These are phyloP conservation scores for Sporormia fimetaria DNA, from an alignment of 495 filamentous ascomycete species.

Conservation along the genomic window DNA sequence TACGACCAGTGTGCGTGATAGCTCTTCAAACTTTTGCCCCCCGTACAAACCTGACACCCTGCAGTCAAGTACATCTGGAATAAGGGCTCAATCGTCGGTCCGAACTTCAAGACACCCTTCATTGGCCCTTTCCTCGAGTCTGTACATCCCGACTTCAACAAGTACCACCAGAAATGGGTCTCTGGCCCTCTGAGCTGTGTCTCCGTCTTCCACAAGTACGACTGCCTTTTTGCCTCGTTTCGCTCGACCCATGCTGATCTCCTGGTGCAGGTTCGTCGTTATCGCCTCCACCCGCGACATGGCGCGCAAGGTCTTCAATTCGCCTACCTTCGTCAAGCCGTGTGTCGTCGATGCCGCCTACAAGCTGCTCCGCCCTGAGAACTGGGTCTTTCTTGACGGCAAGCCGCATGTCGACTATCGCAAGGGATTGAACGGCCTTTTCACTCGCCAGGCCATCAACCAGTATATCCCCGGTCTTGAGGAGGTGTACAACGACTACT, in stretches of 20 bases:
- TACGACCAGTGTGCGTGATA: conserved; percentile 73
- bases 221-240: conserved; percentile 2
- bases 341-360: conserved; percentile 93
- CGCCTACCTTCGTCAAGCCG: conserved; percentile 82
- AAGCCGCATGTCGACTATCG: conserved; percentile 93
- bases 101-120: conserved; percentile 77
- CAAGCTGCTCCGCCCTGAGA: conserved; percentile 82
- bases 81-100: conserved; percentile 79
- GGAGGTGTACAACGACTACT: conserved; percentile 81
- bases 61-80: conserved; percentile 73
- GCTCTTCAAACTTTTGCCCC: conserved; percentile 1
- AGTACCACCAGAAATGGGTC: conserved; percentile 85
- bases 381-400: conserved; percentile 98
- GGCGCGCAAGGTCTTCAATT: conserved; percentile 95
- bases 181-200: conserved; percentile 90
- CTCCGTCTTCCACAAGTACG: conserved; percentile 98
- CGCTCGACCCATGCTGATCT: conserved; percentile 1
- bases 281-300: conserved; percentile 94
- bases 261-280: conserved; percentile 68
- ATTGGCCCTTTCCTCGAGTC: conserved; percentile 93
- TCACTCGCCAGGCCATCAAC: conserved; percentile 81
- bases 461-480: conserved; percentile 86
- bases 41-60: conserved; percentile 24
- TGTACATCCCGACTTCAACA: conserved; percentile 78
- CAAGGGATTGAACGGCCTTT: conserved; percentile 88